These are phyloP conservation scores for Elaeis oleifera DNA, from an alignment of 202 grass and related monocot genomes.

Conservation along the genomic window DNA sequence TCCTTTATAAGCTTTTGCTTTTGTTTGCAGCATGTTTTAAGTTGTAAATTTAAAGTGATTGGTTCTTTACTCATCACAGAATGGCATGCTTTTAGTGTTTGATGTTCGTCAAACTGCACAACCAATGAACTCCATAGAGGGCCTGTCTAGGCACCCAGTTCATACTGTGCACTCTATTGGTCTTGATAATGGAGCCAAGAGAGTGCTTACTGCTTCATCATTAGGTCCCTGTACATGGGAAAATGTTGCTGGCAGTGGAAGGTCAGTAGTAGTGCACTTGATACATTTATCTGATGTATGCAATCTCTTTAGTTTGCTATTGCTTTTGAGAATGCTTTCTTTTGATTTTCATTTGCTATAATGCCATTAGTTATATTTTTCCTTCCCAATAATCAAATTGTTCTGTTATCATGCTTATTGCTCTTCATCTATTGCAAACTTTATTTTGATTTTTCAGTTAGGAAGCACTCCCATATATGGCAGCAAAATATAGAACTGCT, in stretches of 20 bases:
- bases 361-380: background rate
- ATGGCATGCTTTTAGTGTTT: constrained; percentile 81
- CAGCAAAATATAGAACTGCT: too few relatives aligned
- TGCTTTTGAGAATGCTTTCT: too few relatives aligned
- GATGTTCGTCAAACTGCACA: constrained; percentile 70
- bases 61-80: constrained; percentile 28
- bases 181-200: constrained; percentile 36
- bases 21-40: constrained; percentile 15
- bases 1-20: constrained; percentile 5
- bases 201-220: constrained; percentile 64
- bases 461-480: too few relatives aligned
- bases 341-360: background rate
- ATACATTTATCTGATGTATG: constrained; percentile 3
- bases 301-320: background rate
- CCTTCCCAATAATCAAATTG: background rate
- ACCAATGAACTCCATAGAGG: constrained; percentile 44
- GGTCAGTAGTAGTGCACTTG: constrained; percentile 21
- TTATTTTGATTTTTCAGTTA: background rate
- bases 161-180: constrained; percentile 55
- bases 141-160: constrained; percentile 54
- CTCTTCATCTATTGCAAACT: background rate
- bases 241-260: constrained; percentile 31
- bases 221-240: constrained; percentile 75
- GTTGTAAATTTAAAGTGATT: background rate
- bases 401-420: background rate